These are phyloP conservation scores for Rhizopus stolonifer DNA, from an alignment of 371 early-diverging fungal genomes.

Conservation along the genomic window DNA sequence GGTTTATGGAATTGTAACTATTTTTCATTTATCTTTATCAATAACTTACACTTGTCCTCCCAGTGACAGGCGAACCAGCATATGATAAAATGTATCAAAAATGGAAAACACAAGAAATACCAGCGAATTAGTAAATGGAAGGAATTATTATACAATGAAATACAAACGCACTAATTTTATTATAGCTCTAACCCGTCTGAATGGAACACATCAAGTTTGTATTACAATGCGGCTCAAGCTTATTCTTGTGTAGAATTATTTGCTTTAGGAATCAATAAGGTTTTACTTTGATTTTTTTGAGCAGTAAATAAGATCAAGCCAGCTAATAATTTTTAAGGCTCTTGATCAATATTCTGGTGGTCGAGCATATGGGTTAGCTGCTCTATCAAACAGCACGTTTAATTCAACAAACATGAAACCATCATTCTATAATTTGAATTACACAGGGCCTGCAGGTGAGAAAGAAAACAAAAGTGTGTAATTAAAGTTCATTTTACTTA, in stretches of 20 bases:
- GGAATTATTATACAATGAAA: not conserved
- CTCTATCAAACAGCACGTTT: slow-evolving; percentile 23
- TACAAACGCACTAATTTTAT: not conserved
- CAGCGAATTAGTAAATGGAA: slow-evolving; percentile 24
- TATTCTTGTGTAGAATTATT: slow-evolving; percentile 42
- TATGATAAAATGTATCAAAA: slow-evolving; percentile 28
- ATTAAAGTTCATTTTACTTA: slow-evolving; percentile 2
- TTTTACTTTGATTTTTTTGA: no score
- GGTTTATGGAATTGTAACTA: slow-evolving; percentile 45
- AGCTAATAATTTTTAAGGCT: slow-evolving; percentile 17
- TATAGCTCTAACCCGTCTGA: slow-evolving; percentile 18
- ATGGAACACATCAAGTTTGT: slow-evolving; percentile 31
- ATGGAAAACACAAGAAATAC: slow-evolving; percentile 31
- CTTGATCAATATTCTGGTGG: slow-evolving; percentile 41
- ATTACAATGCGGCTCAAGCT: slow-evolving; percentile 41
- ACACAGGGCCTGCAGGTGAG: slow-evolving; percentile 46
- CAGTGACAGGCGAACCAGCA: slow-evolving; percentile 37
- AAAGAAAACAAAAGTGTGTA: not conserved
- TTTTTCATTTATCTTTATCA: slow-evolving; percentile 3
- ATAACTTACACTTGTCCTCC: not conserved
- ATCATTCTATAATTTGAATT: slow-evolving; percentile 36
- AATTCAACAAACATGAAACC: slow-evolving; percentile 41
- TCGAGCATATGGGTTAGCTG: slow-evolving; percentile 27
- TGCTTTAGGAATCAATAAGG: slow-evolving; percentile 38
- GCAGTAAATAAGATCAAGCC: not conserved